These are phyloP conservation scores for Parmelia sp. DNA, from an alignment of 495 filamentous ascomycete species.

Conservation along the genomic window DNA sequence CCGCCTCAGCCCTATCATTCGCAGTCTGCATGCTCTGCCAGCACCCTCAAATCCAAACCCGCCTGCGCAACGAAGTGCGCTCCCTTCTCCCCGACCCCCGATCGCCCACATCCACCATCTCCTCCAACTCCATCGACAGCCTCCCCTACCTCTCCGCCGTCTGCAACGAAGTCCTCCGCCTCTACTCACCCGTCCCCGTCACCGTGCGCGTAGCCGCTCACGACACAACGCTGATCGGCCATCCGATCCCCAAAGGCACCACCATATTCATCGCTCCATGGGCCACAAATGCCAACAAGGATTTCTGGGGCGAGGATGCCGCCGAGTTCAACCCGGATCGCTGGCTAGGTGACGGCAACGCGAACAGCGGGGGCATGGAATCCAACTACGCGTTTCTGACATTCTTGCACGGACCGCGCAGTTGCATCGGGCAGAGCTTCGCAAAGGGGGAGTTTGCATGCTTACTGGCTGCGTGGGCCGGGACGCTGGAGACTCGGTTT, in stretches of 20 bases:
- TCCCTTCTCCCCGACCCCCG: constrained; percentile 20
- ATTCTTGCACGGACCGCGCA: constrained; percentile 44
- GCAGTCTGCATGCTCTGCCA: constrained; percentile 44
- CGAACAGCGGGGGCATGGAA: constrained; percentile 39
- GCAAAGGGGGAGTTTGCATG: constrained; percentile 39
- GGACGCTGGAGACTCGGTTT: constrained; percentile 3
- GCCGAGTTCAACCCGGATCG: constrained; percentile 43
- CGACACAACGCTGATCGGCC: constrained; percentile 40
- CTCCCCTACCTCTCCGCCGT: constrained; percentile 49
- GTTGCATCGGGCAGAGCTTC: constrained; percentile 48
- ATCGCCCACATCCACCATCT: constrained; percentile 20
- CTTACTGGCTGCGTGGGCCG: constrained; percentile 33
- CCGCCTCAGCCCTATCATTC: constrained; percentile 49
- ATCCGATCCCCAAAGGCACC: constrained; percentile 41
- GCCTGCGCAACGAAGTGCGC: constrained; percentile 45
- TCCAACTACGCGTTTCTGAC: constrained; percentile 45
- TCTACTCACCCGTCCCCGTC: constrained; percentile 47
- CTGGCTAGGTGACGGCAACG: constrained; percentile 33
- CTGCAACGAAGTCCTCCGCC: constrained; percentile 44
- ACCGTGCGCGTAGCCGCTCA: constrained; percentile 44
- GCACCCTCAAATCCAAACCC: constrained; percentile 41
- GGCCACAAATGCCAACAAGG: constrained; percentile 36
- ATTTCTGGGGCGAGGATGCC: constrained; percentile 40
- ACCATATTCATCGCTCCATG: constrained; percentile 40
- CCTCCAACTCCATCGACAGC: constrained; percentile 39